These are phyloP conservation scores for Ophiostoma perfectum DNA, from an alignment of 2,329 filamentous ascomycete genomes.

Conservation along the genomic window DNA sequence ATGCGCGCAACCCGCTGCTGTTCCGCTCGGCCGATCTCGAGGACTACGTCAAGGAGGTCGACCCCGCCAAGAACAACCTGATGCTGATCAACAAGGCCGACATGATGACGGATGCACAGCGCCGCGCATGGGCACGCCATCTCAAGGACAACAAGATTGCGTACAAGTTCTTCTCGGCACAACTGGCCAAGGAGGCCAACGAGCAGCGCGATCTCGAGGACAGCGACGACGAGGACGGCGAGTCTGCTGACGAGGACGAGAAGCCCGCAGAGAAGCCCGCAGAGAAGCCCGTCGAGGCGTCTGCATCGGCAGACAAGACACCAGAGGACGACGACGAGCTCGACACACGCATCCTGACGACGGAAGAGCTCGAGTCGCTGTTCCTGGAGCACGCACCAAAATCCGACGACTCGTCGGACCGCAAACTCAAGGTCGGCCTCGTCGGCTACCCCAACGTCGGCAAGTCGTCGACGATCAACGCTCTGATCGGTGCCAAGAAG, in stretches of 20 bases:
- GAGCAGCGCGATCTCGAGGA: constrained; percentile 62
- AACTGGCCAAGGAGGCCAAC: constrained; percentile 81
- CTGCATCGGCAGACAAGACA: no score
- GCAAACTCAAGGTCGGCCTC: constrained; percentile 82
- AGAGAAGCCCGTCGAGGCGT: constrained; percentile 20
- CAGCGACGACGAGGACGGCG: constrained; percentile 31
- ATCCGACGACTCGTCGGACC: constrained; percentile 41
- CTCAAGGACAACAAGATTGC: constrained; percentile 75
- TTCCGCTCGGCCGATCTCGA: constrained; percentile 94
- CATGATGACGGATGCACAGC: constrained; percentile 89
- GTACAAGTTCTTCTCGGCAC: constrained; percentile 95
- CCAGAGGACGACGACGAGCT: constrained; percentile 33
- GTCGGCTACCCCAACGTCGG: constrained; percentile 98
- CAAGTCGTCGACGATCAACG: constrained; percentile 99
- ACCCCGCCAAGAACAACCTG: constrained; percentile 76
- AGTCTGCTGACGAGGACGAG: constrained; percentile 30
- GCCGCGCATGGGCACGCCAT: constrained; percentile 78
- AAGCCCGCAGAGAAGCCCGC: constrained; percentile 19
- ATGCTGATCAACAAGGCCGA: constrained; percentile 97
- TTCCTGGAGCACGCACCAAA: constrained; percentile 68
- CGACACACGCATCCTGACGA: background rate
- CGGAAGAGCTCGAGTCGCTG: constrained; percentile 75
- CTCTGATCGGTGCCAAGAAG: constrained; percentile 96
- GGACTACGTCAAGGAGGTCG: constrained; percentile 87
- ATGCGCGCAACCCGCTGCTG: constrained; percentile 87